phyloP scores from a whole-genome alignment of 1,139 yeast species.

The Sugiyamaella sp. region DNA sequence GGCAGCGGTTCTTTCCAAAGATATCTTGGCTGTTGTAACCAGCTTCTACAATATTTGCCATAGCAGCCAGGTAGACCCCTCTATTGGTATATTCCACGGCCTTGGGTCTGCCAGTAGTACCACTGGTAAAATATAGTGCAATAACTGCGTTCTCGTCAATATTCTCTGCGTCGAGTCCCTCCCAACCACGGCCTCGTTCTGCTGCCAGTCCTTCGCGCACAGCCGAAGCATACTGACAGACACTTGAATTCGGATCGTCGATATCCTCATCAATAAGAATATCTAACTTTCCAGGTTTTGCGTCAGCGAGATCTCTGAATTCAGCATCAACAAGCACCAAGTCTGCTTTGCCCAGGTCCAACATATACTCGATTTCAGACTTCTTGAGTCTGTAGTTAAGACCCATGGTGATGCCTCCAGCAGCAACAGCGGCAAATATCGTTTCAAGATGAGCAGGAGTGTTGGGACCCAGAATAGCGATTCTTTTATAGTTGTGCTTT shows the following conservation, averaged over 20 bases:
- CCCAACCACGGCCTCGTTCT: constrained; percentile 32
- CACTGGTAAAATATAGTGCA: constrained; percentile 61
- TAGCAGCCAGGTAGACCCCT: constrained; percentile 42
- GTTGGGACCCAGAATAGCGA: constrained; percentile 44
- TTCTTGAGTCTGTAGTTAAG: constrained; percentile 43
- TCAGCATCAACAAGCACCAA: constrained; percentile 43
- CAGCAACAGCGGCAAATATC: constrained; percentile 42
- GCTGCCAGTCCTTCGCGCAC: constrained; percentile 33
- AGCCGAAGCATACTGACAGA: constrained; percentile 36
- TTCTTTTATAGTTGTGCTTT: constrained; percentile 35
- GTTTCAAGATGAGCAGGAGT: constrained; percentile 47
- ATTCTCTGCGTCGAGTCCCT: constrained; percentile 36
- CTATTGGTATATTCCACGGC: constrained; percentile 68
- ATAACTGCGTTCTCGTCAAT: constrained; percentile 40
- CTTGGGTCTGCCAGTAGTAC: constrained; percentile 78
- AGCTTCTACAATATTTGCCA: constrained; percentile 42
- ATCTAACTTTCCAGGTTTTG: constrained; percentile 22
- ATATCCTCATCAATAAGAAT: constrained; percentile 41
- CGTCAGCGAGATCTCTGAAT: constrained; percentile 36
- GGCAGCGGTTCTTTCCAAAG: constrained; percentile 39
- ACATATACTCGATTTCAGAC: constrained; percentile 41
- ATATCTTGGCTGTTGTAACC: constrained; percentile 40
- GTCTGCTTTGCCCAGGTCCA: constrained; percentile 42
- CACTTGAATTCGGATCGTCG: constrained; percentile 28
- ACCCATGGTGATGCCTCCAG: constrained; percentile 44